phyloP scores from a whole-genome alignment of 1,284 basidiomycete genomes.

The Irpex sp. region DNA sequence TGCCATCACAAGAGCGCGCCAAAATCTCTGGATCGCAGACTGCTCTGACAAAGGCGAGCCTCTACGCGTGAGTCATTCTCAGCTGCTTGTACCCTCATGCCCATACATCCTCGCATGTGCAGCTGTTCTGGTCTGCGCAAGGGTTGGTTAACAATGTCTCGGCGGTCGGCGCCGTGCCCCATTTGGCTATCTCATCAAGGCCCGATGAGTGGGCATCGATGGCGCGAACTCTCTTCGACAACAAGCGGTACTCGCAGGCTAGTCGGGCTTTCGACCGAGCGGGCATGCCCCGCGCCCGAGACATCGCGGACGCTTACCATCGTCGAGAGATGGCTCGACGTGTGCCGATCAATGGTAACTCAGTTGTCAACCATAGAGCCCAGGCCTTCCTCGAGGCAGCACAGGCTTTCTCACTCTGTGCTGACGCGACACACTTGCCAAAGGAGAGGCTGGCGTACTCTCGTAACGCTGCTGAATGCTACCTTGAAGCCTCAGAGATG shows the following conservation, averaged over 20 bases:
- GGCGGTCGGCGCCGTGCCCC: too few species aligned
- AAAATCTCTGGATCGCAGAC: conserved; percentile 67
- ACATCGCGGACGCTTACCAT: conserved; percentile 43
- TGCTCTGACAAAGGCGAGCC: conserved; percentile 52
- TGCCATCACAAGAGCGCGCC: conserved; percentile 64
- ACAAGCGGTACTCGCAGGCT: conserved; percentile 55
- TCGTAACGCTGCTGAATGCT: conserved; percentile 52
- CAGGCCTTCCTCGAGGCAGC: conserved; percentile 34
- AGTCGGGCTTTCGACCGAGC: conserved; percentile 62
- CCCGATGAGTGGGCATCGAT: conserved; percentile 52
- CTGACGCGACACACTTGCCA: conserved; percentile 28
- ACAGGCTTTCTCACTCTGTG: conserved; percentile 43
- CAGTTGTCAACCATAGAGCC: not conserved
- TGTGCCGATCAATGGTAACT: not conserved
- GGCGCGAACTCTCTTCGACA: conserved; percentile 51
- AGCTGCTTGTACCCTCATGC: not conserved
- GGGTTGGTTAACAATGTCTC: too few species aligned
- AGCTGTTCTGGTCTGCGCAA: too few species aligned
- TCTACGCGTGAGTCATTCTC: conserved; percentile 44
- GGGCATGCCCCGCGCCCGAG: conserved; percentile 35
- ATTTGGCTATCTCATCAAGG: conserved; percentile 6
- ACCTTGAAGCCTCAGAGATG: conserved; percentile 36
- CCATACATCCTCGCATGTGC: not conserved
- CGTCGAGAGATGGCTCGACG: conserved; percentile 37
- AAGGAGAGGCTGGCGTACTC: conserved; percentile 35